Conservation (phyloP, 2,329 filamentous ascomycete genomes). For the Dactylellina leptospora region DNA sequence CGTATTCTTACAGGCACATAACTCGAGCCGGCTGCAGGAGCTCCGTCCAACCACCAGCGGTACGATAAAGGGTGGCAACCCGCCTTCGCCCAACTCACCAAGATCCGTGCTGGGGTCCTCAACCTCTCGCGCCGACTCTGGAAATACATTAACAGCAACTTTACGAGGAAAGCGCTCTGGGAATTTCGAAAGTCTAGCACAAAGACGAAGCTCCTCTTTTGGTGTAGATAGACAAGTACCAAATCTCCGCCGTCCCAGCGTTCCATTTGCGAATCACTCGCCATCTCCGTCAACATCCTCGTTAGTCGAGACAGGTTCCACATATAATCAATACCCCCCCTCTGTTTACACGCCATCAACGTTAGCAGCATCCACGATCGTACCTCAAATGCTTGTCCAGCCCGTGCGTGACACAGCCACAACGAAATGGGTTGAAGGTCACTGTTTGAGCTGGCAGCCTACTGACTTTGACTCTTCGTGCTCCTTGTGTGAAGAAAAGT, state of each 20-base stretch:
- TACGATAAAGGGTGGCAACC: constrained; percentile 65
- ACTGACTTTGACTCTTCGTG: constrained; percentile 71
- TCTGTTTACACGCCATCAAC: constrained; percentile 88
- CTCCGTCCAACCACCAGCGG: constrained; percentile 81
- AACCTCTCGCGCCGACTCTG: constrained; percentile 78
- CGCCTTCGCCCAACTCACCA: constrained; percentile 66
- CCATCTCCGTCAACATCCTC: constrained; percentile 74
- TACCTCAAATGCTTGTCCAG: constrained; percentile 83
- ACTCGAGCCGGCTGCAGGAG: constrained; percentile 68
- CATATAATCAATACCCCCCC: constrained; percentile 73
- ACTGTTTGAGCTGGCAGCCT: constrained; percentile 75
- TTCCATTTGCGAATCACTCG: constrained; percentile 75
- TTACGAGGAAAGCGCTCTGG: constrained; percentile 93
- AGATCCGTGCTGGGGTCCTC: constrained; percentile 56
- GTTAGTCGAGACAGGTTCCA: constrained; percentile 63
- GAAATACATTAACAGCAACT: constrained; percentile 83
- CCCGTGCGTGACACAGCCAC: constrained; percentile 80
- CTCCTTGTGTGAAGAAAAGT: constrained; percentile 78
- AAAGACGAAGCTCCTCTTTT: constrained; percentile 93
- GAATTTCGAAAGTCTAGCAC: constrained; percentile 79
- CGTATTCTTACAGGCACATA: constrained; percentile 80
- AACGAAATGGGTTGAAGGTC: constrained; percentile 83
- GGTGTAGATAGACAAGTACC: constrained; percentile 74
- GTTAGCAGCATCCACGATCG: constrained; percentile 82
- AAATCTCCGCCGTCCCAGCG: constrained; percentile 73